Base-by-base conservation (phyloP, 2,329 filamentous ascomycete species). In the Cercospora canescens region DNA sequence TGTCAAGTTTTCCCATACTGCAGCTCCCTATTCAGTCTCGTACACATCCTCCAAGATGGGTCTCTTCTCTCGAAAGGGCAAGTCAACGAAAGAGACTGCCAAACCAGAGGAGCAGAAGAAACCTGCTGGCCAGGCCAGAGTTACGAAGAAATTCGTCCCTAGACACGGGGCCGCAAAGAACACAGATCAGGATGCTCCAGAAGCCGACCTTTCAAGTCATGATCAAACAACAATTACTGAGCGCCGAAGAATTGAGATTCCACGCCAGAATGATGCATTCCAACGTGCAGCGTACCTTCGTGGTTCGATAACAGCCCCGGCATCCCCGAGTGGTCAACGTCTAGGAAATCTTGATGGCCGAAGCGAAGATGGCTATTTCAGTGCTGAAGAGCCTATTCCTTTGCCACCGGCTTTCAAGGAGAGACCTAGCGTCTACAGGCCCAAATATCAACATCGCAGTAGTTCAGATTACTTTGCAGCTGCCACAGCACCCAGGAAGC, bases 81-180 rank as follows among this genome's bases (percentile, higher is more conserved):
- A 68, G 55, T n/a, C 70, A 21, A 65, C 55, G 48, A 66, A 67
- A 24, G 63, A 62, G 12, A 52, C 34, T 24, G 58, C 79, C 72
- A 83, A 83, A 65, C 82, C 86, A 72, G 83, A 85, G 61, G 84
- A 85, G 69, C 87, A 88, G 75, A 82, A 87, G 58, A 80, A 83
- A 65, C 66, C 81, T 78, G 48, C 82, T 84, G 70, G 81, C 84
- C 65, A 64, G 41, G 57, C 60, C 21, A 64, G 66, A 64, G 68
- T 78, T n/a, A 81, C 84, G 12, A 89, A 89, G 76, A 84, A 79
- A 60, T 87, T 89, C 73, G 77, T 87, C 21, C 86, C 87, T n/a
- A 88, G 81, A 14, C 88, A 90, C 73, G 87, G 87, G 30, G 86
- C 85, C 54, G 74, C 81, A 12, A 87, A 89, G 76, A 86, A 87